Base-by-base conservation (phyloP, 1,284 basidiomycete genomes). In the Microbotryum violaceum region DNA sequence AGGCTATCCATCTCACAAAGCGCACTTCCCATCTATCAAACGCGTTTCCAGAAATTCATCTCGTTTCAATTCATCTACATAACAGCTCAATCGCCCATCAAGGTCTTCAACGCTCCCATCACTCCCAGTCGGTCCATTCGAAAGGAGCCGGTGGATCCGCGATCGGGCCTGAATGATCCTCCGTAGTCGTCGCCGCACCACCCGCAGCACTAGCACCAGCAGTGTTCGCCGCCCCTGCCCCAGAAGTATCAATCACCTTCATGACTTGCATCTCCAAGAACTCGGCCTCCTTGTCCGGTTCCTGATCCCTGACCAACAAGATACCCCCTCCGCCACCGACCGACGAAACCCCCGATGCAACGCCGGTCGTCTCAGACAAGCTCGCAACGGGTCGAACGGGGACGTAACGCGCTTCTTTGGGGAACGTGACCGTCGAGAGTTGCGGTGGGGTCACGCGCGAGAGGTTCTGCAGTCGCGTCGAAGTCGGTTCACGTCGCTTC, bases 371-470 rank as follows among this genome's bases (percentile, higher is more conserved):
- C 31, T 8, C 31, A 1, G 57, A 54, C 58, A 61, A 33, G 49
- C 65, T 25, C 81, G 79, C 23, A 85, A 85, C 44, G 0, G 89
- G 82, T 53, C 93, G 84, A 16, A 97, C 88, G n/a, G 94, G 93
- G 64, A 88, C 85, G 75, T 91, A 97, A 57, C 91, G 83, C 21
- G 84, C 80, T 12, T 87, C 85, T 1, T 79, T 59, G 0, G 91
- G 85, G 82, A 97, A 96, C 50, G 82, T 81, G 72, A 98, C 83
- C 76, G 88, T 85, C 23, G 84, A 80, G 42, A 96, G 79, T 76
- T 99, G 96, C 1, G 86, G 84, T 20, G 94, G 91, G 1, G 89
- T 92, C 21, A 97, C 91, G 56, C 96, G 86, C 16, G 92, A 89
- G 73, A 97, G 87, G 79, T 99, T 99, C 33, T 83, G 78, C 20